Percentiles rank a stretch among this genome's conserved stretches.
Evolutionary conservation across 345 rosid species (phyloP).

Genomic region (Psidium guajava): DNA sequence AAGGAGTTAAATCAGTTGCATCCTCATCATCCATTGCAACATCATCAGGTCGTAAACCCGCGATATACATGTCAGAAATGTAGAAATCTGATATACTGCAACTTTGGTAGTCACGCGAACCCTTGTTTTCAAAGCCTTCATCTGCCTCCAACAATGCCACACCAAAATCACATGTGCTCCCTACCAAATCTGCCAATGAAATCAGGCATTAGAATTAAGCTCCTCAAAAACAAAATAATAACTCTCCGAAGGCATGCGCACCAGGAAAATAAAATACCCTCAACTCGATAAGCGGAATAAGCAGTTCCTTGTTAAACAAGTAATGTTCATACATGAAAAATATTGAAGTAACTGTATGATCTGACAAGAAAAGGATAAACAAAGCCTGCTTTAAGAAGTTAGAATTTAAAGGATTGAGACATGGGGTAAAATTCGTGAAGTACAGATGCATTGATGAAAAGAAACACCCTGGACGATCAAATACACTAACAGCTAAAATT

Average conservation of each 20-base stretch:
- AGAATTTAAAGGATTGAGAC: not conserved
- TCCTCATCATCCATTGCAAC: constrained; percentile 20
- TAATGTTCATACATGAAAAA: not conserved
- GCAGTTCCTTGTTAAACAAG: not conserved
- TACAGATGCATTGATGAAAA: not conserved
- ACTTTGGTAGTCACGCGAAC: constrained; percentile 29
- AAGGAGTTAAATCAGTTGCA: constrained; percentile 14
- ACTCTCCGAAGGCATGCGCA: not conserved
- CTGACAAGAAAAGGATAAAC: not conserved
- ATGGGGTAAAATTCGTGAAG: not conserved
- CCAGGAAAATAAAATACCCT: not conserved
- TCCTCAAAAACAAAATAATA: not conserved
- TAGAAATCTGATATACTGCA: constrained; percentile 57
- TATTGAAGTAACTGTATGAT: not conserved
- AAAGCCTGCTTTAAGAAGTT: not conserved
- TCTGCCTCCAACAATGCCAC: constrained; percentile 19
- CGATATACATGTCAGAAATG: constrained; percentile 48
- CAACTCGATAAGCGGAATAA: not conserved
- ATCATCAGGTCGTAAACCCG: constrained; percentile 42
- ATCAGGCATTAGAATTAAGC: not conserved
- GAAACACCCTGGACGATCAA: not conserved
- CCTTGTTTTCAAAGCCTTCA: constrained; percentile 22
- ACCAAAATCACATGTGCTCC: constrained; percentile 9
- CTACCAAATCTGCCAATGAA: constrained; percentile 8
- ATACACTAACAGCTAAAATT: not conserved